Percentiles rank a stretch among this genome's conserved stretches.
phyloP scores from a whole-genome alignment of 495 filamentous ascomycete species.

The Penicillium coprophilum region DNA sequence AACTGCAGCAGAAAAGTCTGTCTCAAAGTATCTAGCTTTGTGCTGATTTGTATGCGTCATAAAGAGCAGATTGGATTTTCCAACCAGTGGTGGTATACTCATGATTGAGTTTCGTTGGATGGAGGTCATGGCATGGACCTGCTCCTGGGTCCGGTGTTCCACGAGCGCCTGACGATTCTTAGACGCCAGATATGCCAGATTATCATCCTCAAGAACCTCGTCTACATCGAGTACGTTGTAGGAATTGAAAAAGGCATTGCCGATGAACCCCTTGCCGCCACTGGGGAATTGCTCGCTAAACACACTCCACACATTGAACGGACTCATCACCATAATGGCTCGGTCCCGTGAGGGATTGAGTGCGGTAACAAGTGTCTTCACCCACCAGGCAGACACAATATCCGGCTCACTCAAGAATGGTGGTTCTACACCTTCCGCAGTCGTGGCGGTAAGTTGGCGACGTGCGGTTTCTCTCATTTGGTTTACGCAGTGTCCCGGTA shows the following conservation, averaged over 20 bases:
- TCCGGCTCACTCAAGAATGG: conserved; percentile 34
- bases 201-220: conserved; percentile 29
- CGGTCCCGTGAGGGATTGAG: conserved; percentile 14
- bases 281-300: conserved; percentile 18
- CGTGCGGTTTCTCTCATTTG: conserved; percentile 11
- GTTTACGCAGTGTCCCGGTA: conserved; percentile 21
- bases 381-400: conserved; percentile 28
- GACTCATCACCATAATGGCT: conserved; percentile 24
- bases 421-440: neutral
- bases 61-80: conserved; percentile 5
- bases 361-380: conserved; percentile 19
- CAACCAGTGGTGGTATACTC: neutral
- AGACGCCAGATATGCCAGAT: conserved; percentile 33
- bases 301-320: conserved; percentile 20
- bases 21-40: conserved; percentile 15
- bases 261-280: conserved; percentile 25
- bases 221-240: conserved; percentile 26
- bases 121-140: conserved; percentile 10
- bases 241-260: conserved; percentile 33
- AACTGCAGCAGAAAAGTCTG: conserved; percentile 19
- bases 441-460: neutral
- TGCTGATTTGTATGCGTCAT: conserved; percentile 11
- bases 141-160: conserved; percentile 19
- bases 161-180: conserved; percentile 32
- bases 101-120: neutral